Evolutionary conservation across 78 protist species (phyloP).

Genomic region (Dictyostelium firmibasis): DNA sequence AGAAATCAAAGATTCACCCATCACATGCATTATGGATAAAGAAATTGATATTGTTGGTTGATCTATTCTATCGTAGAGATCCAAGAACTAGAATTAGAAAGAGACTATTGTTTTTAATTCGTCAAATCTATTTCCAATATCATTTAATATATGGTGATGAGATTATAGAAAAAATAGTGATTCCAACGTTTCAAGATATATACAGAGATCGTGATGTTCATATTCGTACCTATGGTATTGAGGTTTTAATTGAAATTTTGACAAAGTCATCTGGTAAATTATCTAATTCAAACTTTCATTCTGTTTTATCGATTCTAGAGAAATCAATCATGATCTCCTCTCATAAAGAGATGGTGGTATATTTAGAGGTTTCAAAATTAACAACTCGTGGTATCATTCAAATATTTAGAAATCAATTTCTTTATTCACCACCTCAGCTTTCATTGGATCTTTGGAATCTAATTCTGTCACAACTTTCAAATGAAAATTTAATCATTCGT

Average conservation of each 20-base stretch:
- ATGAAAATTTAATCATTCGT: slow-evolving; percentile 34
- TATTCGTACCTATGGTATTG: slow-evolving; percentile 30
- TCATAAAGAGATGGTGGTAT: background rate
- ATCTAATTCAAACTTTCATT: background rate
- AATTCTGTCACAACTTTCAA: slow-evolving; percentile 21
- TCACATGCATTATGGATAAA: slow-evolving; percentile 66
- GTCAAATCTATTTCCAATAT: slow-evolving; percentile 13
- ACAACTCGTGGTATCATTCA: slow-evolving; percentile 19
- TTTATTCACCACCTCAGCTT: slow-evolving; percentile 1
- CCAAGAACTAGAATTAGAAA: slow-evolving; percentile 38
- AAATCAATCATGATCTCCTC: slow-evolving; percentile 28
- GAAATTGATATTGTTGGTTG: background rate
- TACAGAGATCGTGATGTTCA: slow-evolving; percentile 31
- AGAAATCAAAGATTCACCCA: slow-evolving; percentile 29
- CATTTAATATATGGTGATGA: slow-evolving; percentile 56
- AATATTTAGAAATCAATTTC: slow-evolving; percentile 12
- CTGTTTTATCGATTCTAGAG: slow-evolving; percentile 8
- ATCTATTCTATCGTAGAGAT: slow-evolving; percentile 33
- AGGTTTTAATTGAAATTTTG: slow-evolving; percentile 23
- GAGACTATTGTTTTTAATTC: background rate
- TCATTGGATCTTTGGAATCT: slow-evolving; percentile 34
- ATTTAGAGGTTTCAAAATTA: background rate
- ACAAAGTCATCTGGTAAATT: background rate
- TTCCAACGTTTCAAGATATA: slow-evolving; percentile 27
- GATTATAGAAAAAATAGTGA: slow-evolving; percentile 22